phyloP scores from a whole-genome alignment of 1,139 yeast species.

The Nakaseomyces bracarensis region DNA sequence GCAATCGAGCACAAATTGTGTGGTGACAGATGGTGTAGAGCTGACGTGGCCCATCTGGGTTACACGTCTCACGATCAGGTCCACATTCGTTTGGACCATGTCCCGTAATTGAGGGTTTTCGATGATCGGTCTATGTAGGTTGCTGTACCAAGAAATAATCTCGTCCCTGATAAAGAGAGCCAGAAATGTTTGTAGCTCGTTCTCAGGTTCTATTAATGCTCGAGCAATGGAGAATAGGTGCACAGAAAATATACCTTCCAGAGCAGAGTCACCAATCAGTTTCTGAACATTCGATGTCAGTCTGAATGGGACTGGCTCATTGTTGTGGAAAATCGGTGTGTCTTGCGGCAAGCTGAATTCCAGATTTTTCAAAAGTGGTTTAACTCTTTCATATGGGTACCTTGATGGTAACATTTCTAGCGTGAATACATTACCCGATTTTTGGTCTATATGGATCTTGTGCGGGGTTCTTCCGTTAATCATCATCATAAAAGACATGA shows the following conservation, averaged over 20 bases:
- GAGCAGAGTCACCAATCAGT: conserved; percentile 83
- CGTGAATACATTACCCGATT: conserved; percentile 87
- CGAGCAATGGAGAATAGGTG: conserved; percentile 79
- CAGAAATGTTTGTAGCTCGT: conserved; percentile 78
- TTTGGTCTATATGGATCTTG: conserved; percentile 74
- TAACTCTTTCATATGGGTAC: conserved; percentile 32
- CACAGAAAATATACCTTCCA: conserved; percentile 87
- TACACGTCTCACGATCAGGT: conserved; percentile 63
- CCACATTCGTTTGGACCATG: conserved; percentile 83
- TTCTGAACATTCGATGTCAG: conserved; percentile 92
- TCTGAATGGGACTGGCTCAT: conserved; percentile 95
- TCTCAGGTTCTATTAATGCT: conserved; percentile 84
- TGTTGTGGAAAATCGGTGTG: conserved; percentile 83
- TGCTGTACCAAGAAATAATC: conserved; percentile 86
- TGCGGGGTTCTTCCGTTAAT: conserved; percentile 91
- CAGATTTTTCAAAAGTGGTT: conserved; percentile 41
- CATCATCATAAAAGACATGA: conserved; percentile 91
- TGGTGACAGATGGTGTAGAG: conserved; percentile 70
- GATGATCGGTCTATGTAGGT: conserved; percentile 52
- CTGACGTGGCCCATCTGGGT: conserved; percentile 72
- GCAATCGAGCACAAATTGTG: conserved; percentile 84
- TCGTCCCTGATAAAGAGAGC: conserved; percentile 93
- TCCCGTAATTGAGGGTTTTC: conserved; percentile 75
- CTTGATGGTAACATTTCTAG: conserved; percentile 92
- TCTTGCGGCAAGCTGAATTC: conserved; percentile 53